Base-by-base conservation (phyloP, 495 filamentous ascomycete species). In the Penicillium manginii region DNA sequence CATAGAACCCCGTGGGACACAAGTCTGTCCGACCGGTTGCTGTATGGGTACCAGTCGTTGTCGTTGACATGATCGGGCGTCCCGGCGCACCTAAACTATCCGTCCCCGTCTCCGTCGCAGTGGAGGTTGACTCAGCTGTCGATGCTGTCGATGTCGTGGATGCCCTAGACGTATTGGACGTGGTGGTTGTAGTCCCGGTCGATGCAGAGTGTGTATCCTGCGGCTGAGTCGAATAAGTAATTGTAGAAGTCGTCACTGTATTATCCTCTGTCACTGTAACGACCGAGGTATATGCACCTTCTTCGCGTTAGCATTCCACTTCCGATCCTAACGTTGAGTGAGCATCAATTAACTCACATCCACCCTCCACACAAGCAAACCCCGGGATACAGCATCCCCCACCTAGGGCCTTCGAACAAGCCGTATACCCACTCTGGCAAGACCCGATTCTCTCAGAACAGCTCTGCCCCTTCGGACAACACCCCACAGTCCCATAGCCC, bases 341-440 rank as follows among this genome's bases (percentile, higher is more conserved):
- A n/a, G 21, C 3, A 14, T 15, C 33, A 18, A 48, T 52, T 29
- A 8, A 82, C 85, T 83, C 66, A 91, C 93, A 98, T 18, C 93
- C 94, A 35, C 89, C 80, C 23, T 82, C 81, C n/a, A 86, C 81
- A 70, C 93, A 98, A 2, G 81, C 80, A 66, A 87, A 96, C 1
- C 89, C 90, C 1, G 88, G 80, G 47, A 96, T 87, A 69, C 93
- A 98, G 63, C 93, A 98, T 1, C 93, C 93, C 1, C 92, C 92
- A 4, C 92, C 93, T 15, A 87, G 61, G 31, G 78, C 81, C 17
- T 81, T 77, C 2, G 86, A 78, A 66, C 94, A 98, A 21, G 81
- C 78, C 12, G 83, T 82, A 69, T 91, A 88, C 14, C 85, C 87
- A 1, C 68, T 69, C 50, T 77, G 73, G 64, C 93, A 98, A 3